Evolutionary conservation across 495 filamentous ascomycete species (phyloP), one percentile per base, ranked within the genome.

Genomic region (Penicillium canescens): DNA sequence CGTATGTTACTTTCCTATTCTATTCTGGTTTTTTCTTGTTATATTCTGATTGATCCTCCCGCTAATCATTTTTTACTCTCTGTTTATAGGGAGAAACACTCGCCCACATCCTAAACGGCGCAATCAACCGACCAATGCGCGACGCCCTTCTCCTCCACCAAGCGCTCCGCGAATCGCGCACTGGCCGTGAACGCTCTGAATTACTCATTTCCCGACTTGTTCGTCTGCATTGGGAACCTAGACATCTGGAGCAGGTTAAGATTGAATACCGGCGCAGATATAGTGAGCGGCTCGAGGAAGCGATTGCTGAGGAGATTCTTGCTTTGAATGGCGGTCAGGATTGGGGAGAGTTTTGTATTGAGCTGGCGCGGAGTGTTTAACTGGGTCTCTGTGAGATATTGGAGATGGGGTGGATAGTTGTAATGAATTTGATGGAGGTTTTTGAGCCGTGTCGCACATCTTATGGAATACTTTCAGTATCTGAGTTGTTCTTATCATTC

Each of bases 121-220:
- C 93, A 37, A 92, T 97, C 72, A 97, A 98, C 73, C 87, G 89
- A 42, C 92, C 94, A 33, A 88, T 96, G 56, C 92, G 94, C 46
- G 94, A 98, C 68, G 90, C 93, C 5, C 82, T 98, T 35, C 86
- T 98, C n/a, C 78, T 98, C 28, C 86, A 96, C 69, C 94, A 98
- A 73, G 92, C 94, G 4, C 82, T 97, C 35, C 82, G 81, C 9
- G 79, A 84, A 58, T 76, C 78, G 0, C 78, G 73, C 44, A 74
- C 76, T n/a, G 87, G 88, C 59, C 77, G 77, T 31, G 79, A 90
- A 46, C 83, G 91, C 31, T 83, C 84, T n/a, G 91, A 96, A 62
- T 78, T 96, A 38, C 80, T 96, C 20, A 91, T 93, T 50, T 89
- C 85, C 43, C 78, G 91, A 0, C 78, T 92, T 5, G 89, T 94